A percentile compares a stretch with the other conserved stretches of the same genome.
Conservation (phyloP, 306 rosid genomes). For the Citrullus colocynthis region DNA sequence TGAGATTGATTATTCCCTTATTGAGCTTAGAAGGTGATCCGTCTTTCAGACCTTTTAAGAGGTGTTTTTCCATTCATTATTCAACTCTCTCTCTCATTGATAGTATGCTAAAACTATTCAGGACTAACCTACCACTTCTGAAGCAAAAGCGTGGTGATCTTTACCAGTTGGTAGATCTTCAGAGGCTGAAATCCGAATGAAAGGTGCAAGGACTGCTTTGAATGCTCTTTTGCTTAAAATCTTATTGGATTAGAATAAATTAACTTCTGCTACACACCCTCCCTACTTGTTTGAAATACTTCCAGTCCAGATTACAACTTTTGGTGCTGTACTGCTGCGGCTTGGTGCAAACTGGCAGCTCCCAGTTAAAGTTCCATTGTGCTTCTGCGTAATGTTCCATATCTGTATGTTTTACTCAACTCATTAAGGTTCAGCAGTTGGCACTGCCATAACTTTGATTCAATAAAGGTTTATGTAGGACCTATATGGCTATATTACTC, state of each 20-base stretch:
- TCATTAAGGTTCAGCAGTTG: background rate
- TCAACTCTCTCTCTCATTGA: background rate
- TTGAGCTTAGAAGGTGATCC: slow-evolving; percentile 61
- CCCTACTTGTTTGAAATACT: background rate
- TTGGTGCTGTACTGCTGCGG: background rate
- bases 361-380: background rate
- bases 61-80: slow-evolving; percentile 4
- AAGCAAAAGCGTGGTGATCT: slow-evolving; percentile 94
- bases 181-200: slow-evolving; percentile 57
- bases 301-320: background rate
- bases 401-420: background rate
- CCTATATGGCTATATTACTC: background rate
- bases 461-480: background rate
- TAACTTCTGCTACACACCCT: background rate
- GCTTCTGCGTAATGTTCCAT: background rate
- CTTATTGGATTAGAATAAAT: background rate
- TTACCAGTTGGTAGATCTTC: slow-evolving; percentile 83
- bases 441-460: background rate
- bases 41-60: slow-evolving; percentile 5
- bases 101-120: slow-evolving; percentile 19
- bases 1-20: slow-evolving; percentile 64
- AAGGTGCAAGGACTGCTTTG: slow-evolving; percentile 3
- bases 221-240: background rate
- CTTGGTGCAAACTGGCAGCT: background rate
- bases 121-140: slow-evolving; percentile 68